Conservation (phyloP, 2,329 filamentous ascomycete genomes). For the Penicillium brevicompactum region DNA sequence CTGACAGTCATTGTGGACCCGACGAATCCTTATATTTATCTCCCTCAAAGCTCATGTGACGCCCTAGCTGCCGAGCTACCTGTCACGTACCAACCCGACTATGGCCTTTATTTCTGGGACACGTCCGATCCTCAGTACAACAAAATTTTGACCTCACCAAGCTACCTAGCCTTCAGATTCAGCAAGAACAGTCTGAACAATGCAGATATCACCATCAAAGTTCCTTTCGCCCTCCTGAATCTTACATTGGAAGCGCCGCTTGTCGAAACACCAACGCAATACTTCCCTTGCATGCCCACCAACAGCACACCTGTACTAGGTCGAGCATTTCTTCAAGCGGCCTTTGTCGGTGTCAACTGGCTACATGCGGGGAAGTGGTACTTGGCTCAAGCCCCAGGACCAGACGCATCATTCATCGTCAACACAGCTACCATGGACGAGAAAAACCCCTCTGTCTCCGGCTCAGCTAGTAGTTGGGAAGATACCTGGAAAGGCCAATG, state of each 20-base stretch:
- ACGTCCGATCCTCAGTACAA: constrained; percentile 10
- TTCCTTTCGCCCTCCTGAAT: constrained; percentile 24
- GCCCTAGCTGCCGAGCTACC: constrained; percentile 41
- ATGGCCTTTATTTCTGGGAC: constrained; percentile 4
- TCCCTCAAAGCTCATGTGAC: constrained; percentile 46
- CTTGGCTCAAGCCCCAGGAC: constrained; percentile 25
- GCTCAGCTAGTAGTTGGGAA: neutral
- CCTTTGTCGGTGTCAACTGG: constrained; percentile 26
- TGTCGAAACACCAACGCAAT: constrained; percentile 12
- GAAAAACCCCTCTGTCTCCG: neutral
- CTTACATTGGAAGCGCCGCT: constrained; percentile 23
- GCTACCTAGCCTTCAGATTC: neutral
- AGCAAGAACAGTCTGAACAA: constrained; percentile 4
- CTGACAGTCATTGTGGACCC: constrained; percentile 30
- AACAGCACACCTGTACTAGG: constrained; percentile 12
- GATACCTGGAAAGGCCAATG: neutral
- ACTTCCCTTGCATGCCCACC: constrained; percentile 23
- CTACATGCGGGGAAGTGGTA: constrained; percentile 13
- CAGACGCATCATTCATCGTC: neutral
- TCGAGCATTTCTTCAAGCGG: constrained; percentile 28
- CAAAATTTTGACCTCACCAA: neutral
- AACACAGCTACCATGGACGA: neutral
- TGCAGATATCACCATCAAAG: constrained; percentile 20
- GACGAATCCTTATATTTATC: constrained; percentile 39
- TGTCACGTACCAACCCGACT: constrained; percentile 22